Base-by-base conservation (phyloP, 768 basidiomycete genomes). In the Cubamyces lactineus region DNA sequence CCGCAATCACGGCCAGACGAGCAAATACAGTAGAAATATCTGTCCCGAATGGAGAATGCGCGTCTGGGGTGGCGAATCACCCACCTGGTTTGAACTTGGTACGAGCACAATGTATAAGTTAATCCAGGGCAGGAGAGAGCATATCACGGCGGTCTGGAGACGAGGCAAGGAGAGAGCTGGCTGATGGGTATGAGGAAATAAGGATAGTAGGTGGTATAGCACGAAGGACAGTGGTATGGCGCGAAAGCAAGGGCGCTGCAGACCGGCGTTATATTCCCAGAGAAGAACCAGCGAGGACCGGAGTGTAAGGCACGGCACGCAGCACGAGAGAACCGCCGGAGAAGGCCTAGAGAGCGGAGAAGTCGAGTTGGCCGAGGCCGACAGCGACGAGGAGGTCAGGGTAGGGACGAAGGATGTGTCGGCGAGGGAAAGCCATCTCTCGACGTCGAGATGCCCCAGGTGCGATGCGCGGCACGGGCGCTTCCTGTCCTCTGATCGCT, bases 1-100 rank as follows among this genome's bases (percentile, higher is more conserved):
- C 59, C 40, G 41, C 21, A 64, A 38, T 48, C 63, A 65, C 79
- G 75, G 78, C 73, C 79, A 77, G 79, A 80, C 77, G 77, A 79
- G 79, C 78, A 80, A 79, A 79, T 76, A 59, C 66, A 66, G 53
- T 55, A 49, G 28, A 64, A 42, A 57, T 49, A 46, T 39, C 57
- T 16, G 48, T 4, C 19, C 64, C 40, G 17, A 38, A 45, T 16
- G 40, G 16, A 23, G 17, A 23, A 19, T 12, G 38, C 30, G 52
- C 6, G 24, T 26, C 8, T 24, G 34, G 34, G 9, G 34, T 11
- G 9, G 34, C 34, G 42, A 34, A 1, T 15, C 26, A 59, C 39
- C 23, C 39, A 52, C 41, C 49, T 23, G 57, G 16, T 26, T 16
- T 24, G 41, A 51, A 45, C 17, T 8, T 28, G 48, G 39, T 12